Conservation (phyloP, 2,329 filamentous ascomycete species). For the Fusarium solani-melongenae region DNA sequence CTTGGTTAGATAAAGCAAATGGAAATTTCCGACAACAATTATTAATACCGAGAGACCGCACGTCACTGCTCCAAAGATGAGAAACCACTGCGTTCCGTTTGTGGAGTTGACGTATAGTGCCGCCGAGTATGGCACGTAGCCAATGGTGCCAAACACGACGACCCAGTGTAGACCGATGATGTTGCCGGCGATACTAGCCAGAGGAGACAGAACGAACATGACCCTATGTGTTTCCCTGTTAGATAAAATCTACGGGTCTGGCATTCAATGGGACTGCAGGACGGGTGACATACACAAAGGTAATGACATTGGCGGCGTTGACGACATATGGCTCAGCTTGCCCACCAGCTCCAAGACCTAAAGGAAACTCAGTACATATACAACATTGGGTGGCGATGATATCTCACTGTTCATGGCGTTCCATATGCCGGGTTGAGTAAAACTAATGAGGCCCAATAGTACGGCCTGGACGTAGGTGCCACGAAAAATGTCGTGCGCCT, state of each 20-base stretch:
- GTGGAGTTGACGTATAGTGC: not conserved
- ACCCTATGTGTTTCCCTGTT: not conserved
- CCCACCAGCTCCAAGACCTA: not conserved
- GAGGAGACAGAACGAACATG: not conserved
- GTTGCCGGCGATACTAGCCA: not conserved
- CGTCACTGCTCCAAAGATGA: not conserved
- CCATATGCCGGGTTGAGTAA: not conserved
- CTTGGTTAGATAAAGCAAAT: not conserved
- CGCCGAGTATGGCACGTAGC: constrained; percentile 1
- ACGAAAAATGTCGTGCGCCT: not conserved
- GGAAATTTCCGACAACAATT: not conserved
- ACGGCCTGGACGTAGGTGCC: not conserved
- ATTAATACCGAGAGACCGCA: not conserved
- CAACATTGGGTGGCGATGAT: rapidly evolving
- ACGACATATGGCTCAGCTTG: not conserved
- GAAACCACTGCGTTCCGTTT: not conserved
- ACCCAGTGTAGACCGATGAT: not conserved
- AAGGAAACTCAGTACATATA: not conserved
- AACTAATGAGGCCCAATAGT: not conserved
- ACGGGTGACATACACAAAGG: not conserved
- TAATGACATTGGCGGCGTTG: not conserved
- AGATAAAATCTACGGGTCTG: not conserved
- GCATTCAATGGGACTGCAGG: not conserved
- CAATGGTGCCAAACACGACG: constrained; percentile 1
- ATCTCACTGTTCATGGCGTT: not conserved